Evolutionary conservation across 1,139 yeast genomes (phyloP), one percentile per base, ranked within the genome.

Genomic region (Suhomyces panamericanus): DNA sequence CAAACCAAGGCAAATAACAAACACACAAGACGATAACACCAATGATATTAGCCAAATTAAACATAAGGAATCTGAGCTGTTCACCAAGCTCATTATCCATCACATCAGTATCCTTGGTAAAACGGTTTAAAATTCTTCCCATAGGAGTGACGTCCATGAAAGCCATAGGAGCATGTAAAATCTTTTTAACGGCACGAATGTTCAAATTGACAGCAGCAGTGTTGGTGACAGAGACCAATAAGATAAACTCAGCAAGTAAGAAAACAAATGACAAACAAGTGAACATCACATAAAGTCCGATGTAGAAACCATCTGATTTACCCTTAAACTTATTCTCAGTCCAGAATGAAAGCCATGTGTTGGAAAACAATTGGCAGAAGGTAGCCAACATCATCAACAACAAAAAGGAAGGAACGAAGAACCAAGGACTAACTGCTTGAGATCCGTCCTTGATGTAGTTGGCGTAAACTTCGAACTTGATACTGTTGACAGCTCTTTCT

Each of bases 271-370:
- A 67, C 60, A 47, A 74, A 54, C 53, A 64, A 1, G 83, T 75
- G 50, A 83, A 75, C 75, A 81, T 67, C 36, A 83, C 80, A 56
- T 85, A 86, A 30, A 85, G 49, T 2, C 89, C 96, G 67, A 87
- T 85, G 62, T 89, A 90, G 53, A 81, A 79, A 3, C 78, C 76
- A 40, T 75, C 68, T 1, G 78, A 52, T 41, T 75, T 66, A 14
- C 57, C 59, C 1, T 57, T 46, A 57, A 85, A 88, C 59, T 78
- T 82, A 42, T 70, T 43, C 16, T 75, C 77, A 3, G 86, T 75
- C 97, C 97, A 90, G 63, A 80, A 90, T 0, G 96, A 84, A 49
- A 90, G 71, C 96, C 96, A 90, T 16, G 85, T 83, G 55, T 85
- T 86, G 31, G 87, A 75, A 59, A 87, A 86, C 33, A 87, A 63